Base-by-base conservation (phyloP, 2,329 filamentous ascomycete genomes). In the Sclerotinia glacialis region DNA sequence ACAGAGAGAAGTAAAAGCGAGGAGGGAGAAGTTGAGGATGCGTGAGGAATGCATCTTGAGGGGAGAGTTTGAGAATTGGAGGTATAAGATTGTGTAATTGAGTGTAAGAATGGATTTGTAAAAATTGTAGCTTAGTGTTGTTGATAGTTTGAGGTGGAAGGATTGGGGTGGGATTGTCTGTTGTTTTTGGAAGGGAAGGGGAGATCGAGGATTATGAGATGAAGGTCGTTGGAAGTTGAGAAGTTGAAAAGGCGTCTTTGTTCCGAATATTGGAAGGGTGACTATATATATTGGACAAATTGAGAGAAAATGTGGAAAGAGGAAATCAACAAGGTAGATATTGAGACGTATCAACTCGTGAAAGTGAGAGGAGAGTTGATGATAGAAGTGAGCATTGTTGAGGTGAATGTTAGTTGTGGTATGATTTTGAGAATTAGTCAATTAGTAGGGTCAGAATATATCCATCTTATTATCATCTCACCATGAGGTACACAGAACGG, bases 31-130 rank as follows among this genome's bases (percentile, higher is more conserved):
- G 3, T 37, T 28, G 31, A 53, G 44, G 63, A 52, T 42, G 18
- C 4, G 44, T 44, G 54, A 21, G 23, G 14, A 21, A 12, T 34
- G 54, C 64, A 65, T 65, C 3, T 60, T 44, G 54, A 52, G 12
- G 26, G 34, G 23, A 18, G 53, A 3, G 16, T 5, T 50, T 18
- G 37, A 26, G 1, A 6, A 11, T 37, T 50, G 37, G 34, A 50
- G 4, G 14, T 50, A 4, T 26, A 16, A 11, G 5, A 42, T 42
- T 44, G 9, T 58, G n/a, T 7, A 7, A 42, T 18, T 23, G 28
- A 16, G 7, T 23, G 8, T 5, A 9, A 23, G 28, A 12, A 4
- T 61, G 2, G 37, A 40, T 18, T 21, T 26, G 21, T 18, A 31
- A 3, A 23, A 28, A 1, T 9, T 31, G 42, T 14, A 12, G 37